These are phyloP conservation scores for Butyriboletus appendiculatus DNA, from an alignment of 1,284 basidiomycete genomes.

Conservation along the genomic window DNA sequence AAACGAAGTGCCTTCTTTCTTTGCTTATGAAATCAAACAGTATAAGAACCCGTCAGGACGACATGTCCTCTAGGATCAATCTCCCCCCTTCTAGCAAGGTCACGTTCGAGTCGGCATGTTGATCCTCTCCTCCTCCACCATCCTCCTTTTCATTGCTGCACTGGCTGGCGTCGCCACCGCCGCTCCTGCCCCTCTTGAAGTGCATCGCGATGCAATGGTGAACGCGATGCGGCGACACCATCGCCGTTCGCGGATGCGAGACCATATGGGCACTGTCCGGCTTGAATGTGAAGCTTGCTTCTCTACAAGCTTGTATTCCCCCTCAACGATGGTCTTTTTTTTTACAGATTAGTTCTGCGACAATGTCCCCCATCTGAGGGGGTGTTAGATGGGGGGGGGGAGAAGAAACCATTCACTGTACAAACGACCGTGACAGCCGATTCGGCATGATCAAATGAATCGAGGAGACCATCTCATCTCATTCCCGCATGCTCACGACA, in stretches of 20 bases:
- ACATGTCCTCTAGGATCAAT: background rate
- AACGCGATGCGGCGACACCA: background rate
- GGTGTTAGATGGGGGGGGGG: no score
- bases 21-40: background rate
- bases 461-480: background rate
- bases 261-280: background rate
- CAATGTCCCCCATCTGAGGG: background rate
- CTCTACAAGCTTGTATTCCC: no score
- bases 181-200: background rate
- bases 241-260: background rate
- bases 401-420: background rate
- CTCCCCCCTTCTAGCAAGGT: background rate
- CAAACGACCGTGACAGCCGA: background rate
- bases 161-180: background rate
- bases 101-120: slow-evolving; percentile 1
- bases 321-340: background rate
- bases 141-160: slow-evolving; percentile 5
- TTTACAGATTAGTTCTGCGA: background rate
- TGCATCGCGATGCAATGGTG: background rate
- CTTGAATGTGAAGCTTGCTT: background rate
- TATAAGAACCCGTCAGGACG: slow-evolving; percentile 13
- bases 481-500: background rate
- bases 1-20: background rate
- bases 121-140: background rate
- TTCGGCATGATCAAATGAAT: background rate